Percentiles rank a stretch among this genome's conserved stretches.
Conservation (phyloP, 768 basidiomycete genomes). For the Tylopilus rubrobrunneus region DNA sequence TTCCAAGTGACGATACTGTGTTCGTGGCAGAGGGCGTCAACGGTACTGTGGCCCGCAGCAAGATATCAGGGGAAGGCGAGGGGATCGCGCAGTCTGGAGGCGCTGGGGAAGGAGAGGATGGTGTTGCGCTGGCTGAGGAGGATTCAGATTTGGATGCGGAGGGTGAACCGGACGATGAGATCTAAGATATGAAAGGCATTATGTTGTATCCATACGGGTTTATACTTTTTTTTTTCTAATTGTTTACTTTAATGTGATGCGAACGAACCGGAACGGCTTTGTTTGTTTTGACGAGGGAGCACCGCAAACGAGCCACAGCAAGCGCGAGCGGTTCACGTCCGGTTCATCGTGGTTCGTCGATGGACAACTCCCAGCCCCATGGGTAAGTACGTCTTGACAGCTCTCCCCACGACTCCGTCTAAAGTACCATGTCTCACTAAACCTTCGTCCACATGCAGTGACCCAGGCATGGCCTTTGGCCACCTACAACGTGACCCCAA, state of each 20-base stretch:
- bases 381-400: conserved; percentile 27
- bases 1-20: conserved; percentile 57
- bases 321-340: conserved; percentile 32
- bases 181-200: conserved; percentile 36
- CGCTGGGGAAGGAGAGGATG: conserved; percentile 2
- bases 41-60: conserved; percentile 28
- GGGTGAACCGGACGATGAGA: conserved; percentile 43
- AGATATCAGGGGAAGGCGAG: conserved; percentile 20
- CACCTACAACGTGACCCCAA: conserved; percentile 56
- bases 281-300: conserved; percentile 25
- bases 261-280: conserved; percentile 24
- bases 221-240: conserved; percentile 16
- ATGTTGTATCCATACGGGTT: conserved; percentile 19
- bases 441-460: conserved; percentile 37
- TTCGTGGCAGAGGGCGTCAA: conserved; percentile 33
- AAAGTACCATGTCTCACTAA: conserved; percentile 11
- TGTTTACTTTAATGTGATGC: conserved; percentile 9
- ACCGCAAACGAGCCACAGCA: conserved; percentile 33
- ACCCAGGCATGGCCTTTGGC: conserved; percentile 57
- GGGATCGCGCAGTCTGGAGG: conserved; percentile 4
- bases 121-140: conserved; percentile 16
- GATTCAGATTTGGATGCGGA: conserved; percentile 39
- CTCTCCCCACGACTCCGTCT: background rate
- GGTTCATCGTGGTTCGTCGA: conserved; percentile 36
- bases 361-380: conserved; percentile 34